Evolutionary conservation across 2,329 filamentous ascomycete genomes (phyloP).

Genomic region (Metarhizium brunneum): DNA sequence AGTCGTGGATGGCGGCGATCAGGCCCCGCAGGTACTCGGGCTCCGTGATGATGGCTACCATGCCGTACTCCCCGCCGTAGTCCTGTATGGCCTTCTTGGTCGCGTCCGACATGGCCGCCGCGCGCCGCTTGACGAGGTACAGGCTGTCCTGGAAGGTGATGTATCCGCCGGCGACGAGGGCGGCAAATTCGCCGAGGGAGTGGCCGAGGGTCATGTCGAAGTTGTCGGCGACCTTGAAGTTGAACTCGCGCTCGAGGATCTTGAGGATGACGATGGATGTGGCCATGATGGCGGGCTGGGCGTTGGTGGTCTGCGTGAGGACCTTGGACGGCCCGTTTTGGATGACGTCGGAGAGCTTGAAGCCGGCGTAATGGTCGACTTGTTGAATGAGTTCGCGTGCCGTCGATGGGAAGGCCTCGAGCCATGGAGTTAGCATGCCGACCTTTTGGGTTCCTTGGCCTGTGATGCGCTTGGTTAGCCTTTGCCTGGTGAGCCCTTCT

Average conservation of each 20-base stretch:
- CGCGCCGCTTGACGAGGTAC: slow-evolving; percentile 65
- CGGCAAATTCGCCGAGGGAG: slow-evolving; percentile 87
- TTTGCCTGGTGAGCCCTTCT: not conserved
- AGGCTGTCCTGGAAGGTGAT: slow-evolving; percentile 70
- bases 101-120: slow-evolving; percentile 74
- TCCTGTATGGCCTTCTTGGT: slow-evolving; percentile 55
- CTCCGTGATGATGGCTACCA: slow-evolving; percentile 89
- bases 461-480: slow-evolving; percentile 20
- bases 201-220: slow-evolving; percentile 83
- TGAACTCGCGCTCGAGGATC: slow-evolving; percentile 77
- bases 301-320: slow-evolving; percentile 75
- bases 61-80: slow-evolving; percentile 78
- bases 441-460: slow-evolving; percentile 85
- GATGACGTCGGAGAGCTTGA: slow-evolving; percentile 69
- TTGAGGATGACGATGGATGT: slow-evolving; percentile 84
- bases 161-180: slow-evolving; percentile 76
- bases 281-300: slow-evolving; percentile 94
- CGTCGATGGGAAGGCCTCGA: slow-evolving; percentile 74
- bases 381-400: slow-evolving; percentile 71
- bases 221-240: slow-evolving; percentile 59
- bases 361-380: slow-evolving; percentile 69
- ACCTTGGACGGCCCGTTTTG: slow-evolving; percentile 66
- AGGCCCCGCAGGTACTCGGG: slow-evolving; percentile 62
- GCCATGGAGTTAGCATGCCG: slow-evolving; percentile 79
- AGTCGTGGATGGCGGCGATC: slow-evolving; percentile 67